Evolutionary conservation across 192 early-diverging fungal genomes (phyloP).

Genomic region (Coemansia sp.): DNA sequence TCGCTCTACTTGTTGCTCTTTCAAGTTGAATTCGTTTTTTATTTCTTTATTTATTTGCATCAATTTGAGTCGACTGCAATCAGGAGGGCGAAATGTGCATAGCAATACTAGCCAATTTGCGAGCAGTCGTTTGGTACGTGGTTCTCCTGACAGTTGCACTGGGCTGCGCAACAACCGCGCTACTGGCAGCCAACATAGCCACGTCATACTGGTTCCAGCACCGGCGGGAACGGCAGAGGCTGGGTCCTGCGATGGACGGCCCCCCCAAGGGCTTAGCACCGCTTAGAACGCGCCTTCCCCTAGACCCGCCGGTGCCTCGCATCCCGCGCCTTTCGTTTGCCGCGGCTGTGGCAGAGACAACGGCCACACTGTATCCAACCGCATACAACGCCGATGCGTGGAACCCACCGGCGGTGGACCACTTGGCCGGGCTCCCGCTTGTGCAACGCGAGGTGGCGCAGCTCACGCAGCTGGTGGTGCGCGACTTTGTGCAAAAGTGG

Average conservation of each 20-base stretch:
- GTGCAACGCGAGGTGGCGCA: slow-evolving; percentile 3
- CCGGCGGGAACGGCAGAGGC: slow-evolving; percentile 16
- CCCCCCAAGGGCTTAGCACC: background rate
- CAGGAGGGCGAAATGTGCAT: background rate
- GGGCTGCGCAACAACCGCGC: slow-evolving; percentile 14
- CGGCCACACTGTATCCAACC: slow-evolving; percentile 3
- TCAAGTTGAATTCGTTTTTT: too few relatives aligned
- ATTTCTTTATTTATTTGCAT: background rate
- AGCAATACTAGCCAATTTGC: slow-evolving; percentile 11
- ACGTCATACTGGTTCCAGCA: slow-evolving; percentile 53
- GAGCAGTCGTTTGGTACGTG: slow-evolving; percentile 24
- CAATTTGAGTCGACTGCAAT: background rate
- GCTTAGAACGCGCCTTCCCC: background rate
- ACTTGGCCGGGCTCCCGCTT: slow-evolving; percentile 8
- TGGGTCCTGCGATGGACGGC: background rate
- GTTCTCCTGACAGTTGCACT: slow-evolving; percentile 29
- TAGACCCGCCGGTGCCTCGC: slow-evolving; percentile 30
- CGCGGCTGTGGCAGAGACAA: too few relatives aligned
- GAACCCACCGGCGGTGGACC: background rate
- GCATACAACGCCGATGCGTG: slow-evolving; percentile 8
- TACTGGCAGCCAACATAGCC: slow-evolving; percentile 40
- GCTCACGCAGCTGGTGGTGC: slow-evolving; percentile 35
- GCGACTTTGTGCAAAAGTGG: slow-evolving; percentile 58
- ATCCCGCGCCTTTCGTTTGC: slow-evolving; percentile 42
- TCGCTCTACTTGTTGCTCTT: too few relatives aligned